These are phyloP conservation scores for Lathyrus aphaca DNA, from an alignment of 306 rosid species.

Conservation along the genomic window DNA sequence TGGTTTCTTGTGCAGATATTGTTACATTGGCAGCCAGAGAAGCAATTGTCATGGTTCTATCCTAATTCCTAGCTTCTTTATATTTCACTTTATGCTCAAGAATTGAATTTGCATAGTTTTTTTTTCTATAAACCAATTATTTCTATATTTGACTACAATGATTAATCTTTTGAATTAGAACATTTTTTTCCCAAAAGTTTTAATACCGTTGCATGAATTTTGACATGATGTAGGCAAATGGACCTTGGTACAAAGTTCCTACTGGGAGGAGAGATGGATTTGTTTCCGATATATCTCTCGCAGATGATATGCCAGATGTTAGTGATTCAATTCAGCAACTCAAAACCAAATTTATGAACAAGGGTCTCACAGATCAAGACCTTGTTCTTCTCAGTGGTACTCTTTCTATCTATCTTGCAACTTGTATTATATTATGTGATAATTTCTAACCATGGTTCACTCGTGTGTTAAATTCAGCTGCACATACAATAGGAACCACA, in stretches of 20 bases:
- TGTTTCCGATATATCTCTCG: conserved; percentile 58
- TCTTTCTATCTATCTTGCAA: conserved; percentile 41
- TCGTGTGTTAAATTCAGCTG: conserved; percentile 50
- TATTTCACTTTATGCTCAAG: not conserved
- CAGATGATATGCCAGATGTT: conserved; percentile 79
- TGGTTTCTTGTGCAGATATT: conserved; percentile 89
- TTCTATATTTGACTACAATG: not conserved
- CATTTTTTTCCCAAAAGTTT: not conserved
- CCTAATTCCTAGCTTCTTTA: not conserved
- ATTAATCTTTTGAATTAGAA: not conserved
- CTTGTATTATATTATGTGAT: not conserved
- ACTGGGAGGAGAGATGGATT: conserved; percentile 84
- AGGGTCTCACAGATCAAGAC: conserved; percentile 75
- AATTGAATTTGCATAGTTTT: not conserved
- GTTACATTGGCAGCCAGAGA: conserved; percentile 95
- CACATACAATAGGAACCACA: conserved; percentile 91
- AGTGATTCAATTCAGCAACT: conserved; percentile 65
- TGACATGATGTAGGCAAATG: conserved; percentile 50
- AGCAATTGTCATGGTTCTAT: conserved; percentile 65
- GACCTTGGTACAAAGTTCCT: conserved; percentile 70
- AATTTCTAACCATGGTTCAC: not conserved
- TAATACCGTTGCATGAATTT: not conserved
- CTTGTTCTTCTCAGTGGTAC: conserved; percentile 83
- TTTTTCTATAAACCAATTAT: not conserved
- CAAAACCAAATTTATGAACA: conserved; percentile 57